These are phyloP conservation scores for Eudorina sp. DNA, from an alignment of 139 green algal species.

Conservation along the genomic window DNA sequence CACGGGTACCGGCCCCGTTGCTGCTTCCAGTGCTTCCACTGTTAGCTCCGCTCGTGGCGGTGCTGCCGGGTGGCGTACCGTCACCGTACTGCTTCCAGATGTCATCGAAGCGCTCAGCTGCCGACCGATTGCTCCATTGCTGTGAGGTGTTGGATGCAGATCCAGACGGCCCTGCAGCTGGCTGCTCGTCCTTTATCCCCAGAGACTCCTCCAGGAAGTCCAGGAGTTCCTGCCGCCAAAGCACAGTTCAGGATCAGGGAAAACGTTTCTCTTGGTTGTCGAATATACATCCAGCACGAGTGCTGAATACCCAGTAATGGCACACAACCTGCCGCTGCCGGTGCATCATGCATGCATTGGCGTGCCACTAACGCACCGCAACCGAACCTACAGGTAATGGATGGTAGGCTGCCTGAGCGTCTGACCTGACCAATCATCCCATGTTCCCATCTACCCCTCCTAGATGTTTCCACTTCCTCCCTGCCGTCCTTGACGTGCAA, in stretches of 20 bases:
- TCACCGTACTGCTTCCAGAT: slow-evolving; percentile 34
- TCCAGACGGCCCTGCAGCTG: background rate
- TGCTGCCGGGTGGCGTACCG: background rate
- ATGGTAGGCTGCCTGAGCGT: no score
- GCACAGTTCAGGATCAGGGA: background rate
- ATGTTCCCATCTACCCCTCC: no score
- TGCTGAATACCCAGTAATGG: no score
- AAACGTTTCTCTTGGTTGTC: background rate
- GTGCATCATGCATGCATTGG: no score
- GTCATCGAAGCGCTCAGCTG: slow-evolving; percentile 23
- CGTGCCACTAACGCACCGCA: no score
- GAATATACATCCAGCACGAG: no score
- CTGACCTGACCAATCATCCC: no score
- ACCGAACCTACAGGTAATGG: no score
- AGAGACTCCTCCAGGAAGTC: slow-evolving; percentile 74
- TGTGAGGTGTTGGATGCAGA: background rate
- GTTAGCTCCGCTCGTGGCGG: background rate
- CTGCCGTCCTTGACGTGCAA: no score
- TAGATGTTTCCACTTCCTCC: no score
- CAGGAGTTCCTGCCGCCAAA: slow-evolving; percentile 67
- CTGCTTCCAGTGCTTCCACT: background rate
- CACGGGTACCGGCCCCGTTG: background rate
- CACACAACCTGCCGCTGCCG: no score
- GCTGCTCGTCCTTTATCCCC: slow-evolving; percentile 27
- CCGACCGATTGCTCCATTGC: background rate